A percentile compares a stretch with the other conserved stretches of the same genome.
These are phyloP conservation scores for Pugionium cornutum DNA, from an alignment of 345 rosid genomes.

Conservation along the genomic window DNA sequence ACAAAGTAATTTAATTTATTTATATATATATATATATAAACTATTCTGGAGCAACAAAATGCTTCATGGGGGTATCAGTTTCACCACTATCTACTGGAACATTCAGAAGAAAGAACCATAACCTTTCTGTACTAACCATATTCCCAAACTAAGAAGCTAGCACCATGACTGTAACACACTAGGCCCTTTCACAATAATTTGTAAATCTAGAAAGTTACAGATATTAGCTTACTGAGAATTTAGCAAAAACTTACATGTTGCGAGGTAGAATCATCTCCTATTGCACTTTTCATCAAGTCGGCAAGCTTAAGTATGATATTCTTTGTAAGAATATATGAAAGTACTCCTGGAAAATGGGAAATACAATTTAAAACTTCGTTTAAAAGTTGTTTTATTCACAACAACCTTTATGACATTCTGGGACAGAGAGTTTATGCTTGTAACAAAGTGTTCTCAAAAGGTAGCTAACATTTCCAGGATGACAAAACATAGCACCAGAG, in stretches of 20 bases:
- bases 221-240: not conserved
- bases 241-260: conserved; percentile 54
- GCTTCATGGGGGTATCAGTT: not conserved
- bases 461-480: conserved; percentile 15
- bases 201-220: conserved; percentile 6
- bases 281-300: conserved; percentile 49
- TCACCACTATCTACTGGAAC: conserved; percentile 1
- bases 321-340: conserved; percentile 60
- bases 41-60: not conserved
- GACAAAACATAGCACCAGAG: conserved; percentile 11
- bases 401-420: not conserved
- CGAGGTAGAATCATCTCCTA: conserved; percentile 40
- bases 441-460: not conserved
- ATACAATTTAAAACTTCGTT: conserved; percentile 13
- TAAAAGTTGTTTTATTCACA: not conserved
- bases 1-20: too few species aligned
- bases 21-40: too few species aligned
- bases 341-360: conserved; percentile 52
- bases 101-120: conserved; percentile 7
- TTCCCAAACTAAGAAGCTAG: conserved; percentile 4
- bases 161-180: not conserved
- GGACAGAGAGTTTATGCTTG: conserved; percentile 1
- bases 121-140: conserved; percentile 10
- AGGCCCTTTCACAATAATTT: conserved; percentile 6
- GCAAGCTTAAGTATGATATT: conserved; percentile 66